Conservation (phyloP, 306 rosid genomes). For the Potentilla sterilis region DNA sequence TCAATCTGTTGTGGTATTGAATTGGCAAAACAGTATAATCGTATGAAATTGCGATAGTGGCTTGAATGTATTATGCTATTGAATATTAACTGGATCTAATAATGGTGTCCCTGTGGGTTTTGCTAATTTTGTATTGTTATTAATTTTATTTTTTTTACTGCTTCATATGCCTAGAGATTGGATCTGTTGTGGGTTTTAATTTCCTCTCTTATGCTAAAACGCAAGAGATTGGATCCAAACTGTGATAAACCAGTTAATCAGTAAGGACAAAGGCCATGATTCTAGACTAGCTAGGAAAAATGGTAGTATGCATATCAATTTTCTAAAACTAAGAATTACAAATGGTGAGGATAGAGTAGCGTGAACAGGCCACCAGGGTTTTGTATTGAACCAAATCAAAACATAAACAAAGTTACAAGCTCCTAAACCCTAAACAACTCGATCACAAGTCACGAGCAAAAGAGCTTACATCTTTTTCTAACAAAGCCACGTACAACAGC, state of each 20-base stretch:
- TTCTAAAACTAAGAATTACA: neutral
- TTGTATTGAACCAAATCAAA: neutral
- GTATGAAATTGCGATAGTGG: neutral
- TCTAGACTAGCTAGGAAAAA: slow-evolving; percentile 2
- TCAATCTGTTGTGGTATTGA: neutral
- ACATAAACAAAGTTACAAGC: neutral
- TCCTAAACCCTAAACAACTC: neutral
- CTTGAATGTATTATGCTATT: neutral
- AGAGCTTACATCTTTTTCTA: slow-evolving; percentile 7
- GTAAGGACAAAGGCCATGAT: slow-evolving; percentile 16
- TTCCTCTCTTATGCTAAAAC: neutral
- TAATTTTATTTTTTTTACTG: neutral
- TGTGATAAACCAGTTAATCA: neutral
- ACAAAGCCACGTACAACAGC: slow-evolving; percentile 20
- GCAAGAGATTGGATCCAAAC: neutral
- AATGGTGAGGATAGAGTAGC: neutral
- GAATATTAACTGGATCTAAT: too few relatives aligned
- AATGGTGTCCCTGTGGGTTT: neutral
- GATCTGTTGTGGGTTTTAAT: too few relatives aligned
- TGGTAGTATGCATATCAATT: neutral
- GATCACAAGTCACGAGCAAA: slow-evolving; percentile 34
- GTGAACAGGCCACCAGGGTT: slow-evolving; percentile 1
- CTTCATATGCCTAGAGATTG: slow-evolving; percentile 11
- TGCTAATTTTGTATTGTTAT: slow-evolving; percentile 4
- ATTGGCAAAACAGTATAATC: neutral